Conservation (phyloP, 306 rosid species). For the Casuarina glauca region DNA sequence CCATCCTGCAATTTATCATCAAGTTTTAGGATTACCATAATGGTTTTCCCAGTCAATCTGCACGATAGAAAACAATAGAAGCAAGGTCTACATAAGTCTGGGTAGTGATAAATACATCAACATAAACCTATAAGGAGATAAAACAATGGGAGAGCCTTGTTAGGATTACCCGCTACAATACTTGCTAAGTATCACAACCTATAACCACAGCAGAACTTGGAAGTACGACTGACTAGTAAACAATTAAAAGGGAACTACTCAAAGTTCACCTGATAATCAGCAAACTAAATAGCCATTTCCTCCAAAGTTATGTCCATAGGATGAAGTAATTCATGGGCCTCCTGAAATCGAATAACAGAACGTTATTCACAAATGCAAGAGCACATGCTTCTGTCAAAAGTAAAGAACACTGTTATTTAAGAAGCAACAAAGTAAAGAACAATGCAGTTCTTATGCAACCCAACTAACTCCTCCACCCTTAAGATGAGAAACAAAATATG, state of each 20-base stretch:
- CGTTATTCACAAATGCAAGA: constrained; percentile 19
- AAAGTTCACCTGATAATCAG: constrained; percentile 79
- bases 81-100: constrained; percentile 86
- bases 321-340: constrained; percentile 92
- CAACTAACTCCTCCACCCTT: too few species aligned
- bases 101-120: constrained; percentile 83
- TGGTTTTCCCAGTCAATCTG: constrained; percentile 98
- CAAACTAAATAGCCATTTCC: constrained; percentile 86
- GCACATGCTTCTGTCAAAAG: neutral
- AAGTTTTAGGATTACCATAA: constrained; percentile 85
- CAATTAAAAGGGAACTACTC: constrained; percentile 24
- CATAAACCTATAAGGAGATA: constrained; percentile 72
- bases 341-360: constrained; percentile 53
- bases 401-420: too few species aligned
- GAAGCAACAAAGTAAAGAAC: too few species aligned
- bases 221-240: neutral
- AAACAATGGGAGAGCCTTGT: neutral
- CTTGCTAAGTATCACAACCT: too few species aligned
- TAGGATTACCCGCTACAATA: too few species aligned
- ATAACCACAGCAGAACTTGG: too few species aligned
- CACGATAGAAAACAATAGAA: constrained; percentile 60
- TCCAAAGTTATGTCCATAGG: constrained; percentile 82
- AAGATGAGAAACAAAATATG: too few species aligned
- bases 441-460: too few species aligned
- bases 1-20: constrained; percentile 99